phyloP scores from a whole-genome alignment of 2,329 filamentous ascomycete species.

The Ploettnerulaceae sp. region DNA sequence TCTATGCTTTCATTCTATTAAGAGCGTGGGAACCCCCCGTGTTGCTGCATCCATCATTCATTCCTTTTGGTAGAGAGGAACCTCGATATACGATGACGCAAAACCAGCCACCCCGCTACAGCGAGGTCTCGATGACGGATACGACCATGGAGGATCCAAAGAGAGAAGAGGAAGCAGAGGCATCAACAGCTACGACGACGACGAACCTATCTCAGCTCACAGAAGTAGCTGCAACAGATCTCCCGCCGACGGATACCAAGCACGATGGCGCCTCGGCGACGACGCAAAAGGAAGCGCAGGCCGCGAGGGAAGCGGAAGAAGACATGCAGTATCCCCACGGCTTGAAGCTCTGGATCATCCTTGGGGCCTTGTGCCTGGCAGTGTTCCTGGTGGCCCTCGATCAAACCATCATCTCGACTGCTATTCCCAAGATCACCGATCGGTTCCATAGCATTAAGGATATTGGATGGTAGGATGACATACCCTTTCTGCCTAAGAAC shows the following conservation, averaged over 20 bases:
- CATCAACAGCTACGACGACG: neutral
- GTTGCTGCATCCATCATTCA: too few relatives aligned
- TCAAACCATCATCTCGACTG: constrained; percentile 35
- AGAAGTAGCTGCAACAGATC: neutral
- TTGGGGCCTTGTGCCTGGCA: constrained; percentile 23
- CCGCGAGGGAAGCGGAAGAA: constrained; percentile 13
- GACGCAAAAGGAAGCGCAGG: constrained; percentile 11
- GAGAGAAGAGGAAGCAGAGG: constrained; percentile 6
- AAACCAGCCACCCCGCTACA: constrained; percentile 3
- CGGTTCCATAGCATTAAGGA: constrained; percentile 25
- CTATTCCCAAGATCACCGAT: constrained; percentile 38
- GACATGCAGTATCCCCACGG: constrained; percentile 26
- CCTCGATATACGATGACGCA: neutral
- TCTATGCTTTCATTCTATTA: too few relatives aligned
- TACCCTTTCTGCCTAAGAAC: neutral
- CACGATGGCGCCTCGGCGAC: constrained; percentile 4
- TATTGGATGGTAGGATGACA: constrained; percentile 19
- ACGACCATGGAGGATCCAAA: constrained; percentile 8
- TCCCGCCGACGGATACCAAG: neutral
- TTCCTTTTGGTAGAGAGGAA: too few relatives aligned
- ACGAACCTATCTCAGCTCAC: neutral
- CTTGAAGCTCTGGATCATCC: constrained; percentile 23
- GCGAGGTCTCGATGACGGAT: constrained; percentile 6
- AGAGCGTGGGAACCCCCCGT: too few relatives aligned
- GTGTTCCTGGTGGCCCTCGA: constrained; percentile 31